A percentile compares a stretch with the other conserved stretches of the same genome.
Evolutionary conservation across 2,329 filamentous ascomycete genomes (phyloP).

Genomic region (Beauveria sp.): DNA sequence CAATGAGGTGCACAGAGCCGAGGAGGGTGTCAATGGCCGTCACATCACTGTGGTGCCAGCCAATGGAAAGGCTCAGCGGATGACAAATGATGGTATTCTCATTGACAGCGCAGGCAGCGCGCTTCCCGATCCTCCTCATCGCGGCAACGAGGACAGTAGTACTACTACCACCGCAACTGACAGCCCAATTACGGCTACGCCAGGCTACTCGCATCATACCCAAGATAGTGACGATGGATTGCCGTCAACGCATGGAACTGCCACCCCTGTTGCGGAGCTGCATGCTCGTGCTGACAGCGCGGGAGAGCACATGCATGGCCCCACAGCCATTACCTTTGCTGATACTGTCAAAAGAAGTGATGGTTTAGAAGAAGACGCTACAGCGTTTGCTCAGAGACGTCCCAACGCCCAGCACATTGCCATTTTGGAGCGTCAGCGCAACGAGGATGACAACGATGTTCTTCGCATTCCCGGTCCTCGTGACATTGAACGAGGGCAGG

Average conservation of each 20-base stretch:
- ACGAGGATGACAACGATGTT: conserved; percentile 59
- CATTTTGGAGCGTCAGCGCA: conserved; percentile 77
- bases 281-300: neutral
- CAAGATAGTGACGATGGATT: conserved; percentile 2
- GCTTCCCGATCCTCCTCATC: conserved; percentile 18
- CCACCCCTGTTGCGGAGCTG: neutral
- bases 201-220: neutral
- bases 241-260: neutral
- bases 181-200: neutral
- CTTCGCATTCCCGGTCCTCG: conserved; percentile 86
- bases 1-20: conserved; percentile 39
- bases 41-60: conserved; percentile 59
- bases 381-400: conserved; percentile 41
- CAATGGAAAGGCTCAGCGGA: conserved; percentile 44
- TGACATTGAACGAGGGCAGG: conserved; percentile 77
- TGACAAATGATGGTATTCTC: conserved; percentile 55
- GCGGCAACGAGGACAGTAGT: conserved; percentile 27
- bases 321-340: conserved; percentile 55
- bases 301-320: conserved; percentile 11
- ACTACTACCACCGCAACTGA: neutral
- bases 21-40: conserved; percentile 57
- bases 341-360: conserved; percentile 57
- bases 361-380: conserved; percentile 40
- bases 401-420: conserved; percentile 75
- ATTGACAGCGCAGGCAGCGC: conserved; percentile 29